Evolutionary conservation across 2,329 filamentous ascomycete species (phyloP).

Genomic region (Sporothrix dimorphospora): DNA sequence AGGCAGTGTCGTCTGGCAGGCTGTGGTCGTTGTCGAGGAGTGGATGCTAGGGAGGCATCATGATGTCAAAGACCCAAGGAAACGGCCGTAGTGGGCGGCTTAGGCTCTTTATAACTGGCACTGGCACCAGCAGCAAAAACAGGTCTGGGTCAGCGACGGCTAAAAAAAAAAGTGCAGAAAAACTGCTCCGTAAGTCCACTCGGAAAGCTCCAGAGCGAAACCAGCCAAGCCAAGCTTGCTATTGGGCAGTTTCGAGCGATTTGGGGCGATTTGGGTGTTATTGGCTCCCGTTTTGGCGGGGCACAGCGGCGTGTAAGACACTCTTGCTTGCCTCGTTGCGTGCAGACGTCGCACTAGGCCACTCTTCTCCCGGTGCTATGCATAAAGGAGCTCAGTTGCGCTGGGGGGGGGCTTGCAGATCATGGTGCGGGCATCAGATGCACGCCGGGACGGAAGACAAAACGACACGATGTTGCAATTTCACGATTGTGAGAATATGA

Average conservation of each 20-base stretch:
- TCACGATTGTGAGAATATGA: slow-evolving; percentile 3
- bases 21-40: neutral
- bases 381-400: neutral
- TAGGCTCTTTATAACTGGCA: slow-evolving; percentile 28
- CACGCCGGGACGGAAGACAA: slow-evolving; percentile 10
- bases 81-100: slow-evolving; percentile 3
- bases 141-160: slow-evolving; percentile 6
- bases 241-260: slow-evolving; percentile 18
- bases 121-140: neutral
- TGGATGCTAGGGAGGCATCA: slow-evolving; percentile 12
- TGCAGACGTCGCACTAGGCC: slow-evolving; percentile 18
- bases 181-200: slow-evolving; percentile 20
- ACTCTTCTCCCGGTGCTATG: slow-evolving; percentile 20
- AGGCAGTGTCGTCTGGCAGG: neutral
- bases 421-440: slow-evolving; percentile 19
- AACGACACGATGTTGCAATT: slow-evolving; percentile 9
- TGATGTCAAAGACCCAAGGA: slow-evolving; percentile 7
- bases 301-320: slow-evolving; percentile 28
- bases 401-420: slow-evolving; percentile 22
- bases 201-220: slow-evolving; percentile 13
- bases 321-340: slow-evolving; percentile 21
- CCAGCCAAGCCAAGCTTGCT: slow-evolving; percentile 23
- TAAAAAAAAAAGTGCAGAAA: slow-evolving; percentile 1
- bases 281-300: slow-evolving; percentile 26
- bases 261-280: slow-evolving; percentile 10